Conservation (phyloP, 176 grass and related monocot genomes). For the Hordeum marinum region DNA sequence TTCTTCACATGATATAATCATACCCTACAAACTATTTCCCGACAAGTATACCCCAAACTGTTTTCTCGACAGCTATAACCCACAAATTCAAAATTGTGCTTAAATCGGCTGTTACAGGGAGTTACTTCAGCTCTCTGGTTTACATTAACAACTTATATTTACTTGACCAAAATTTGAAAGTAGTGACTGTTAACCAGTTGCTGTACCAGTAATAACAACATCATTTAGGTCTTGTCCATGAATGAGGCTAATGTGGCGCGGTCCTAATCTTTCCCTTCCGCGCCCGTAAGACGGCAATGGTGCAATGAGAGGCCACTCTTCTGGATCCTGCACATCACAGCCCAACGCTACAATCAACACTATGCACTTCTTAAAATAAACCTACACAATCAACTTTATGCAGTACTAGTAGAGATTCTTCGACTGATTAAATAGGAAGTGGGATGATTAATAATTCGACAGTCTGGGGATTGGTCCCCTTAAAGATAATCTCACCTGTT, state of each 20-base stretch:
- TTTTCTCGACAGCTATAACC: neutral
- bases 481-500: slow-evolving; percentile 19
- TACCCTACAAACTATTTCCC: neutral
- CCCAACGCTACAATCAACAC: slow-evolving; percentile 20
- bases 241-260: slow-evolving; percentile 81
- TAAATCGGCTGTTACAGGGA: neutral
- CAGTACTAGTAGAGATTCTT: slow-evolving; percentile 11
- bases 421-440: slow-evolving; percentile 6
- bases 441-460: neutral
- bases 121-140: neutral
- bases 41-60: neutral
- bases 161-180: neutral
- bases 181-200: neutral
- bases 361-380: neutral
- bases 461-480: slow-evolving; percentile 23
- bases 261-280: slow-evolving; percentile 75
- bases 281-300: slow-evolving; percentile 86
- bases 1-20: neutral
- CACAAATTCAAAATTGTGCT: neutral
- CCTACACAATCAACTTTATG: neutral
- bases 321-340: slow-evolving; percentile 51
- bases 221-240: slow-evolving; percentile 70
- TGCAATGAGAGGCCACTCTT: slow-evolving; percentile 78
- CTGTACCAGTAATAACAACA: slow-evolving; percentile 75
- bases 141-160: neutral